phyloP scores from a whole-genome alignment of 495 filamentous ascomycete species.

The Hyaloscypha variabilis region DNA sequence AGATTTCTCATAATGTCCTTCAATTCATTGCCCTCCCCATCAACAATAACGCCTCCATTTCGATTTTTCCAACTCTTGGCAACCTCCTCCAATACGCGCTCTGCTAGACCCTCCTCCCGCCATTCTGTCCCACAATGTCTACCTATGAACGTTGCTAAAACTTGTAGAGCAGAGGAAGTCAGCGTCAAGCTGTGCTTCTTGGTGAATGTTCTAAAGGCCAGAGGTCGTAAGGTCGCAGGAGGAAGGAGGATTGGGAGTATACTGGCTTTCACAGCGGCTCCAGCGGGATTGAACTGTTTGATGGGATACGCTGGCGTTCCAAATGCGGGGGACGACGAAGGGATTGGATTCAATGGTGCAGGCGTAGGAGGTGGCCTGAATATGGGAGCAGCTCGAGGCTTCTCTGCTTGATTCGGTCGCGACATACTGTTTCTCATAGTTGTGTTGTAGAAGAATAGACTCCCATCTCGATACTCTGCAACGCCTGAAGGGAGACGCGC shows the following conservation, averaged over 20 bases:
- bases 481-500: background rate
- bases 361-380: conserved; percentile 32
- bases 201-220: conserved; percentile 94
- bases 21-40: conserved; percentile 73
- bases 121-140: conserved; percentile 93
- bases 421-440: conserved; percentile 15
- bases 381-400: conserved; percentile 28
- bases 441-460: background rate
- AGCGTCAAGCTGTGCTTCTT: conserved; percentile 97
- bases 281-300: conserved; percentile 51
- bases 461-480: background rate
- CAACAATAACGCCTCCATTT: conserved; percentile 84
- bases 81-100: conserved; percentile 88
- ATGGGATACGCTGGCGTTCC: conserved; percentile 80
- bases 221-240: conserved; percentile 80
- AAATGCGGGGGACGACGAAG: conserved; percentile 89
- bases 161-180: conserved; percentile 82
- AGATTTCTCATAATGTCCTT: conserved; percentile 79
- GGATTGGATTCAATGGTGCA: conserved; percentile 49
- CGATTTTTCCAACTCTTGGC: conserved; percentile 87
- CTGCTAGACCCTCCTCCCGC: conserved; percentile 92
- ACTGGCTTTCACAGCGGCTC: conserved; percentile 60
- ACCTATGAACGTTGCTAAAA: conserved; percentile 85
- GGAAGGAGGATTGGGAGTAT: conserved; percentile 89
- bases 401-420: conserved; percentile 26